phyloP scores from a whole-genome alignment of 2,329 filamentous ascomycete species.

The Exophiala sp. region DNA sequence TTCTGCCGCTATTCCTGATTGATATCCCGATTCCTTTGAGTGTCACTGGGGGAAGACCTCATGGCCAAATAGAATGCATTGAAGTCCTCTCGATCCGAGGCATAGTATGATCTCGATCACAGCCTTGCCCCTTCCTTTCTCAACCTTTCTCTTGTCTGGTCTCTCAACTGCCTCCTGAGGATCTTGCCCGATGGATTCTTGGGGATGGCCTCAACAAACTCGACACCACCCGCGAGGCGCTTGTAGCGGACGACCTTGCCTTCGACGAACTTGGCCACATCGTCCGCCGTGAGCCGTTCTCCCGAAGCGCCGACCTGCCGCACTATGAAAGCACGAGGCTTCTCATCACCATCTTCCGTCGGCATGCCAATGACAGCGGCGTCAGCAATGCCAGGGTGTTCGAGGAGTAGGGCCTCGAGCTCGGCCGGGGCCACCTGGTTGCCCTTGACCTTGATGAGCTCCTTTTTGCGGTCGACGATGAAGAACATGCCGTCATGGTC shows the following conservation, averaged over 20 bases:
- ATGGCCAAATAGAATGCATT: too few relatives aligned
- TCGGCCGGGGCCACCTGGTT: slow-evolving; percentile 48
- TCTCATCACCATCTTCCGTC: slow-evolving; percentile 34
- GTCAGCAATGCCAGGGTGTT: slow-evolving; percentile 42
- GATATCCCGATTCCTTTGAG: too few relatives aligned
- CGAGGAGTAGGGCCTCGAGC: slow-evolving; percentile 42
- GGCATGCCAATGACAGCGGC: slow-evolving; percentile 45
- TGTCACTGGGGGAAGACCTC: too few relatives aligned
- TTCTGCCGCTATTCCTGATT: too few relatives aligned
- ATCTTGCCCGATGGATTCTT: slow-evolving; percentile 49
- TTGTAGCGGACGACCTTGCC: slow-evolving; percentile 45
- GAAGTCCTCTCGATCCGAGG: too few relatives aligned
- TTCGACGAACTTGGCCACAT: slow-evolving; percentile 32
- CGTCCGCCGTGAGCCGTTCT: slow-evolving; percentile 34
- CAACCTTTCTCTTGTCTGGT: slow-evolving; percentile 14
- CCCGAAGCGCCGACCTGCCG: slow-evolving; percentile 18
- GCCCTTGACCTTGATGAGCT: slow-evolving; percentile 50
- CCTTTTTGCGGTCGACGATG: slow-evolving; percentile 71
- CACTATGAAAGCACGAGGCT: slow-evolving; percentile 41
- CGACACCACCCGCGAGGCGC: slow-evolving; percentile 42
- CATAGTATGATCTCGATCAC: too few relatives aligned
- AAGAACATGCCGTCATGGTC: slow-evolving; percentile 23
- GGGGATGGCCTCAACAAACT: slow-evolving; percentile 47
- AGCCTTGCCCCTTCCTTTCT: too few relatives aligned
- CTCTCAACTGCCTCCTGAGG: slow-evolving; percentile 31